Percentiles rank a stretch among this genome's conserved stretches.
Conservation (phyloP, 75 land plant genomes). For the Picea sitchensis region DNA sequence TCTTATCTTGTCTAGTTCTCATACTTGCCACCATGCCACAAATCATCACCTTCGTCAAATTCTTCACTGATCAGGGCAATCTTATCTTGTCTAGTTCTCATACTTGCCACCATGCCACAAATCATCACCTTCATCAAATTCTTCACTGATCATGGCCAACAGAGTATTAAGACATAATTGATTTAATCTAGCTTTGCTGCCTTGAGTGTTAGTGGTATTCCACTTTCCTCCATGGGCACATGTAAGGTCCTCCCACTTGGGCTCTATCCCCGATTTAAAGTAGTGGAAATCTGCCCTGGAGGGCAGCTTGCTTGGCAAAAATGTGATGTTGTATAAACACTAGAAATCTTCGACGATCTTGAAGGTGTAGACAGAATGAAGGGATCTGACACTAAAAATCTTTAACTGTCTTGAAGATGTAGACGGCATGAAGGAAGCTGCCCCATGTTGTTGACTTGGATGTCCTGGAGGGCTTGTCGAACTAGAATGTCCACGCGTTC, state of each 20-base stretch:
- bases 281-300: slow-evolving; percentile 75
- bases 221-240: slow-evolving; percentile 59
- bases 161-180: slow-evolving; percentile 85
- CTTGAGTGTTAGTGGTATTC: too few species aligned
- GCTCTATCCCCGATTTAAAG: slow-evolving; percentile 82
- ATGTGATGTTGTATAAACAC: slow-evolving; percentile 79
- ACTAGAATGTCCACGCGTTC: slow-evolving; percentile 72
- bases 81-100: slow-evolving; percentile 60
- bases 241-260: slow-evolving; percentile 96
- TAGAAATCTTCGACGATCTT: slow-evolving; percentile 3
- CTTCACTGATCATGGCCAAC: slow-evolving; percentile 96
- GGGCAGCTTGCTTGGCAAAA: slow-evolving; percentile 65
- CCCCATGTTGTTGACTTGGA: slow-evolving; percentile 69
- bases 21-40: too few species aligned
- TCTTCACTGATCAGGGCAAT: too few species aligned
- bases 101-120: slow-evolving; percentile 90
- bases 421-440: slow-evolving; percentile 59
- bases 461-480: slow-evolving; percentile 61
- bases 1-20: slow-evolving; percentile 21
- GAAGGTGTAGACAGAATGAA: neutral
- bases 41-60: too few species aligned
- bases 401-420: slow-evolving; percentile 70
- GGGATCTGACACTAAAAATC: slow-evolving; percentile 72
- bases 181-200: too few species aligned
- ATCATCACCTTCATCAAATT: slow-evolving; percentile 88